Percentiles rank a stretch among this genome's conserved stretches.
These are phyloP conservation scores for Crithidia fasciculata DNA, from an alignment of 208 protist species.

Conservation along the genomic window DNA sequence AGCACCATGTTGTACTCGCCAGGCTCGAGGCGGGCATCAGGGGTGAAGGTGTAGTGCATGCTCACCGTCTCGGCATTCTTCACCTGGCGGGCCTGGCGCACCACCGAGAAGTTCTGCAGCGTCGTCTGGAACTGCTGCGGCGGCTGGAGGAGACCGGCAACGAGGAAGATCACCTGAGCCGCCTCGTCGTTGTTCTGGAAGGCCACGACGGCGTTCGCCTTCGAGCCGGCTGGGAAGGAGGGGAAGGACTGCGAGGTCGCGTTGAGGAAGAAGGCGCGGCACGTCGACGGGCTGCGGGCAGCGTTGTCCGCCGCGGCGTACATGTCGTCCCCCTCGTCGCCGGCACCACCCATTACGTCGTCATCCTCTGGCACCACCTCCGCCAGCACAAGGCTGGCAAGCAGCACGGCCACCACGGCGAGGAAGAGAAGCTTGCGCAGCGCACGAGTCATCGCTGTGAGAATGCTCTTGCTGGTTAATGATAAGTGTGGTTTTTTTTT, in stretches of 20 bases:
- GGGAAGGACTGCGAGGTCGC: constrained; percentile 41
- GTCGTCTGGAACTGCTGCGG: constrained; percentile 42
- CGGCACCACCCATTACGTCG: background rate
- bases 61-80: constrained; percentile 61
- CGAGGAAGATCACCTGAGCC: constrained; percentile 59
- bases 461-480: background rate
- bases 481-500: constrained; percentile 3
- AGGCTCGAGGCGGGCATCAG: constrained; percentile 71
- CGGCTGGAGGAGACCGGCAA: constrained; percentile 62
- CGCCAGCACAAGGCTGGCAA: constrained; percentile 23
- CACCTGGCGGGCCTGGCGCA: constrained; percentile 77
- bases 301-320: constrained; percentile 26
- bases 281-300: constrained; percentile 14
- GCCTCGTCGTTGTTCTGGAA: constrained; percentile 71
- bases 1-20: constrained; percentile 86
- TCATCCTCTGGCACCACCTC: constrained; percentile 14
- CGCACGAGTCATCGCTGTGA: constrained; percentile 4
- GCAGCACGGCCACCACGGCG: constrained; percentile 20
- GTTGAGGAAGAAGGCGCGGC: constrained; percentile 71
- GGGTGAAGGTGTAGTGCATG: constrained; percentile 85
- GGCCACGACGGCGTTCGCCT: constrained; percentile 51
- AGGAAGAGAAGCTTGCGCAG: constrained; percentile 27
- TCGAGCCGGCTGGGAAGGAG: constrained; percentile 53
- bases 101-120: constrained; percentile 91
- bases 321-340: constrained; percentile 38